phyloP scores from a whole-genome alignment of 441 rosid genomes.

The Adansonia gregorii region DNA sequence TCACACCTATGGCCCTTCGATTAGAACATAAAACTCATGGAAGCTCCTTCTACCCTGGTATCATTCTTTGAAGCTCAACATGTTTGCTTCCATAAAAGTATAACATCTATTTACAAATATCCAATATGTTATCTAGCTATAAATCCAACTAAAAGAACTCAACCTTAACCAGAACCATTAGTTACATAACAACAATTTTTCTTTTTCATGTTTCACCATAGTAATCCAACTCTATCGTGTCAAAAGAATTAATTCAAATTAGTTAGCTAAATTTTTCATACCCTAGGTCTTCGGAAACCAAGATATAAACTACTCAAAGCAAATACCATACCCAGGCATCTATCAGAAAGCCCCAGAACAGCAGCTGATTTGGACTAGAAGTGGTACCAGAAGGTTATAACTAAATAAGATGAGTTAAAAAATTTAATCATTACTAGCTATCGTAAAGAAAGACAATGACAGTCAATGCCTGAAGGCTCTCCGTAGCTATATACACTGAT shows the following conservation, averaged over 20 bases:
- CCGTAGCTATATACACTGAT: not conserved
- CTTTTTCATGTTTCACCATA: conserved; percentile 3
- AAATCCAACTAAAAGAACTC: not conserved
- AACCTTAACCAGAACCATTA: conserved; percentile 8
- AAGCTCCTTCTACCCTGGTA: conserved; percentile 7
- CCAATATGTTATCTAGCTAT: conserved; percentile 1
- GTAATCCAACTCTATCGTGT: conserved; percentile 1
- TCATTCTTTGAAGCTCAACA: not conserved
- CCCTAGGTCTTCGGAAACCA: not conserved
- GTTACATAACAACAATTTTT: not conserved
- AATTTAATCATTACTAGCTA: not conserved
- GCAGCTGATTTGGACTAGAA: conserved; percentile 6
- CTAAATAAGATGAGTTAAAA: not conserved
- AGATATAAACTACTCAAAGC: not conserved
- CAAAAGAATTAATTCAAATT: not conserved
- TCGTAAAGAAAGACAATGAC: not conserved
- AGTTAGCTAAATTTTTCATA: conserved; percentile 1
- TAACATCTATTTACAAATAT: not conserved
- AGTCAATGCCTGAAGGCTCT: conserved; percentile 7
- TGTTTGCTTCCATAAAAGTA: conserved; percentile 3
- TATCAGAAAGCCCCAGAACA: not conserved
- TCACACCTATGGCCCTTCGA: not conserved
- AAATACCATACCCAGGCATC: not conserved
- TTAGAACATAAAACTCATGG: not conserved
- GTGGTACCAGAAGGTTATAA: not conserved